Conservation (phyloP, 495 filamentous ascomycete species). For the Daldinia grandis region DNA sequence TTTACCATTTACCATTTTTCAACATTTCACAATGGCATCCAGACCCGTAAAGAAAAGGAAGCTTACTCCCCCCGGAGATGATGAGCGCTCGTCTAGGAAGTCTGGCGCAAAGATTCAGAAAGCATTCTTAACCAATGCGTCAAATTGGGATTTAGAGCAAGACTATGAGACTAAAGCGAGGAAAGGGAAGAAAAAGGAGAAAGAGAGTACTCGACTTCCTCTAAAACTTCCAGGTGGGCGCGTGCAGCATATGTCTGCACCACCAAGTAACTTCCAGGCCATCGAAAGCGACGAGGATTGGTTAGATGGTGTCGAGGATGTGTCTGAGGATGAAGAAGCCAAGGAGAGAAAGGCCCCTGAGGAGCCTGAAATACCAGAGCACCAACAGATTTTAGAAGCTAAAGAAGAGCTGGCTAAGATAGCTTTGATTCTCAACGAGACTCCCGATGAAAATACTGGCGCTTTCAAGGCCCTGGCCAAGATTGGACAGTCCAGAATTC, state of each 20-base stretch:
- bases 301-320: slow-evolving; percentile 56
- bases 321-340: slow-evolving; percentile 49
- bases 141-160: slow-evolving; percentile 87
- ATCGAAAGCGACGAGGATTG: slow-evolving; percentile 64
- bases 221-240: slow-evolving; percentile 82
- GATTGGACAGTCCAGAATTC: slow-evolving; percentile 72
- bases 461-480: slow-evolving; percentile 79
- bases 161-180: slow-evolving; percentile 84
- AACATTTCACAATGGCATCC: slow-evolving; percentile 46
- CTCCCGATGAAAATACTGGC: slow-evolving; percentile 87
- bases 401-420: slow-evolving; percentile 92
- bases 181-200: slow-evolving; percentile 74
- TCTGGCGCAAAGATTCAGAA: slow-evolving; percentile 51
- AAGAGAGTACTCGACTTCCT: slow-evolving; percentile 77
- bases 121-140: slow-evolving; percentile 56
- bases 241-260: slow-evolving; percentile 65
- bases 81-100: slow-evolving; percentile 37
- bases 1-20: slow-evolving; percentile 7
- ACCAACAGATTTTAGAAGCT: slow-evolving; percentile 80
- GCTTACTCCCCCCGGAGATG: slow-evolving; percentile 52
- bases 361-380: slow-evolving; percentile 70
- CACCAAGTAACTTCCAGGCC: slow-evolving; percentile 54
- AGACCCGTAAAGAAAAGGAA: slow-evolving; percentile 56
- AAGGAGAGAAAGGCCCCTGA: slow-evolving; percentile 45
- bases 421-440: slow-evolving; percentile 83